Evolutionary conservation across 306 rosid species (phyloP).

Genomic region (Lablab purpureus): DNA sequence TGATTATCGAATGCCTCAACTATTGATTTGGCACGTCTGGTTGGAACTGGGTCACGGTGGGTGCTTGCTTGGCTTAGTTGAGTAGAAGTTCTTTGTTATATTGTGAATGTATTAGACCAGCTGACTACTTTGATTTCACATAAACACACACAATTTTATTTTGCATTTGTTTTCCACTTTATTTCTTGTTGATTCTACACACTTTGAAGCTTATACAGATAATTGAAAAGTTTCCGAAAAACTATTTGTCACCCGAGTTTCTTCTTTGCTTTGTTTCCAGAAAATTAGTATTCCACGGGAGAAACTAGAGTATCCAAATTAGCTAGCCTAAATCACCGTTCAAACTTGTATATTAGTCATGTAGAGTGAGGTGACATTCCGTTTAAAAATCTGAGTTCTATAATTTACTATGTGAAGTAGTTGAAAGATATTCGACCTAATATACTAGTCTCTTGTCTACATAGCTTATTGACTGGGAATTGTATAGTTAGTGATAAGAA

Average conservation of each 20-base stretch:
- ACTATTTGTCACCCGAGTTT: neutral
- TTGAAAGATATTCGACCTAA: no score
- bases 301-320: slow-evolving; percentile 25
- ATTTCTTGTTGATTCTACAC: slow-evolving; percentile 16
- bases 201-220: neutral
- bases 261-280: slow-evolving; percentile 22
- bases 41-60: neutral
- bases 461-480: no score
- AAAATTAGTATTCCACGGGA: slow-evolving; percentile 13
- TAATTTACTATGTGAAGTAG: no score
- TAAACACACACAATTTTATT: neutral
- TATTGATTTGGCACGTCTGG: neutral
- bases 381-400: neutral
- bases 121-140: slow-evolving; percentile 18
- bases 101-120: slow-evolving; percentile 2
- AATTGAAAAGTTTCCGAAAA: slow-evolving; percentile 26
- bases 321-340: neutral
- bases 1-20: slow-evolving; percentile 16
- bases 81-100: neutral
- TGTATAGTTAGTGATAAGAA: no score
- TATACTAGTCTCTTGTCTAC: no score
- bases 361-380: neutral
- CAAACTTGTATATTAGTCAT: slow-evolving; percentile 1
- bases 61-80: slow-evolving; percentile 18
- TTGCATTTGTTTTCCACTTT: neutral